Evolutionary conservation across 371 early-diverging fungal species (phyloP), one percentile per base, ranked within the genome.

Genomic region (Chytridium lagenaria): DNA sequence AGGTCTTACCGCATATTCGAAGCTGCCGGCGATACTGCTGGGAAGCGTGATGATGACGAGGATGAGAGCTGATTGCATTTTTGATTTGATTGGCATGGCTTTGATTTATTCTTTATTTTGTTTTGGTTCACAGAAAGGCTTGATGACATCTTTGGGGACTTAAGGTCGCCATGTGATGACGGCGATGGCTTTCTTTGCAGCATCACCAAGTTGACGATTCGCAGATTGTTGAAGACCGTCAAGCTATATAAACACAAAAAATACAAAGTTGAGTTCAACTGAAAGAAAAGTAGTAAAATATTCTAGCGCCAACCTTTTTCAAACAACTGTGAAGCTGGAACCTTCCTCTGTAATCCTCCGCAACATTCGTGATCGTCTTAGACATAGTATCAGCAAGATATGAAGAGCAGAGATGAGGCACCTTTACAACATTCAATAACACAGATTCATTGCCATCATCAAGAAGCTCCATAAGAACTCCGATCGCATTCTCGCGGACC

Each of bases 161-260:
- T 52, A 86, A 0, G 86, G 86, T 44, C 86, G 50, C 86, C 86
- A 86, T 0, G 82, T 81, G 44, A 86, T 86, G 28, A 86, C 86
- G 61, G 80, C 71, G 5, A 83, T 77, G 0, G 86, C 86, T 34
- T 73, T 59, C 49, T 75, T 72, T 1, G 86, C 83, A 23, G 84
- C 84, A 22, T 81, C 77, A 1, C 75, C 71, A 39, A 84, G 50
- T 63, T 82, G 79, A 0, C 44, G 57, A 68, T 80, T 83, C 16
- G 59, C 61, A 1, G 83, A 73, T 37, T 57, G 71, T 66, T 65
- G 34, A 37, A 73, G 74, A 15, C 22, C 50, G 44, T 77, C 79
- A 51, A 75, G 66, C 77, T 76, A 16, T 34, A n/a, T n/a, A n/a
- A n/a, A n/a, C n/a, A n/a, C n/a, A n/a, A 7, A 23, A 40, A 44